Conservation (phyloP, 73 alveolate genomes). For the Stentor roeselii region DNA sequence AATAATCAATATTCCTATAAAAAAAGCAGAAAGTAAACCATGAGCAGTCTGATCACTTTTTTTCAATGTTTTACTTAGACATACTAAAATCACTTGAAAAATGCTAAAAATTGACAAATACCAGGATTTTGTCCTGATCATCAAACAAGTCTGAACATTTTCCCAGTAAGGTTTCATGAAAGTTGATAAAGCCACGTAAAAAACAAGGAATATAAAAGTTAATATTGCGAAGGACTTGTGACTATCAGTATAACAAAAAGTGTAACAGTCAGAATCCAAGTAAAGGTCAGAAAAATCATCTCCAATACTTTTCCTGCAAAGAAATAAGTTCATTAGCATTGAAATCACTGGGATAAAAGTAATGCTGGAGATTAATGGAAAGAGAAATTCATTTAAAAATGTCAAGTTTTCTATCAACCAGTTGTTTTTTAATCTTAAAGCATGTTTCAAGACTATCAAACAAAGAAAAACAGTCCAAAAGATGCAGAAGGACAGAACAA, state of each 20-base stretch:
- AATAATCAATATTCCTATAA: too few relatives aligned
- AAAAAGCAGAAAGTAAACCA: background rate
- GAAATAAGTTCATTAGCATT: background rate
- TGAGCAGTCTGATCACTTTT: background rate
- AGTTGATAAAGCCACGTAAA: background rate
- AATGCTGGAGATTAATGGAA: background rate
- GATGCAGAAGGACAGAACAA: background rate
- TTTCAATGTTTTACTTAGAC: background rate
- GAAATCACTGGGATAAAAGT: constrained; percentile 6
- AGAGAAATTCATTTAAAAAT: background rate
- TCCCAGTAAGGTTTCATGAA: background rate
- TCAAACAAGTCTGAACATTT: background rate
- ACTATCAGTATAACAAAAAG: background rate
- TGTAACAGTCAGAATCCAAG: background rate
- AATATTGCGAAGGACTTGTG: background rate
- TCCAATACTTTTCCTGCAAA: background rate
- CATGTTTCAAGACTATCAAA: background rate
- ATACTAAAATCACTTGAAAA: background rate
- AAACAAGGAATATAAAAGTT: background rate
- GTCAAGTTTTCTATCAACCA: background rate
- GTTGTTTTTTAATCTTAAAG: background rate
- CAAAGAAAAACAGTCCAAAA: background rate
- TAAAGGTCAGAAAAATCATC: background rate
- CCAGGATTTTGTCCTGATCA: background rate
- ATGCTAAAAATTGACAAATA: background rate